Evolutionary conservation across 2,329 filamentous ascomycete genomes (phyloP).

Genomic region (Paracamarosporium sp.): DNA sequence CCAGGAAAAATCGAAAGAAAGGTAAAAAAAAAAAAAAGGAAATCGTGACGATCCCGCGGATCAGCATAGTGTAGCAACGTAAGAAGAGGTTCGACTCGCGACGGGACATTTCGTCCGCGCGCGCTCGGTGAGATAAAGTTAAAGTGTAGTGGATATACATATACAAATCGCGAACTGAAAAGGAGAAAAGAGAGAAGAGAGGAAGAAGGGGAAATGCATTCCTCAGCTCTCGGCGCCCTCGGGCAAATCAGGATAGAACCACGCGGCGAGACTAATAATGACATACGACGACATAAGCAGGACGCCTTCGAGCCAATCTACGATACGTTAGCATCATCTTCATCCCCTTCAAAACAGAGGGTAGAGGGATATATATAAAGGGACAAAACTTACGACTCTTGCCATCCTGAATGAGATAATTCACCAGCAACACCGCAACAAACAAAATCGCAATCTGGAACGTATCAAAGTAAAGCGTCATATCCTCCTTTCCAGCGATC

Average conservation of each 20-base stretch:
- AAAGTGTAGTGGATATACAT: not conserved
- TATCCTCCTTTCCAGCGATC: constrained; percentile 64
- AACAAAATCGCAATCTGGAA: constrained; percentile 80
- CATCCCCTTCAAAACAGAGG: too few species aligned
- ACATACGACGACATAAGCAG: constrained; percentile 66
- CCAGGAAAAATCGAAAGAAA: too few species aligned
- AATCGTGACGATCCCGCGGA: not conserved
- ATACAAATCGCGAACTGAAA: not conserved
- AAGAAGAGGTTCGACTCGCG: too few species aligned
- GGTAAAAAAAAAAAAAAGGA: not conserved
- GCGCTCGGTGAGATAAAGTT: too few species aligned
- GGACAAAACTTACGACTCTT: constrained; percentile 59
- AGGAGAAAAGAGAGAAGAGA: not conserved
- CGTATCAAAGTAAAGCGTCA: constrained; percentile 83
- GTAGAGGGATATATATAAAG: too few species aligned
- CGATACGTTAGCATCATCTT: constrained; percentile 23
- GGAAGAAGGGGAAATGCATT: not conserved
- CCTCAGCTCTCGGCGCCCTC: not conserved
- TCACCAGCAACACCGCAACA: constrained; percentile 62
- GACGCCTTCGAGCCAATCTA: constrained; percentile 66
- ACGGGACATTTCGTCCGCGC: too few species aligned
- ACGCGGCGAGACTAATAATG: constrained; percentile 67
- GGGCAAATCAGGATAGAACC: constrained; percentile 52
- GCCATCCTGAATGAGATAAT: constrained; percentile 68
- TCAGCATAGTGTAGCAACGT: too few species aligned